phyloP scores from a whole-genome alignment of 768 basidiomycete species.

The Phlebiopsis gigantea region DNA sequence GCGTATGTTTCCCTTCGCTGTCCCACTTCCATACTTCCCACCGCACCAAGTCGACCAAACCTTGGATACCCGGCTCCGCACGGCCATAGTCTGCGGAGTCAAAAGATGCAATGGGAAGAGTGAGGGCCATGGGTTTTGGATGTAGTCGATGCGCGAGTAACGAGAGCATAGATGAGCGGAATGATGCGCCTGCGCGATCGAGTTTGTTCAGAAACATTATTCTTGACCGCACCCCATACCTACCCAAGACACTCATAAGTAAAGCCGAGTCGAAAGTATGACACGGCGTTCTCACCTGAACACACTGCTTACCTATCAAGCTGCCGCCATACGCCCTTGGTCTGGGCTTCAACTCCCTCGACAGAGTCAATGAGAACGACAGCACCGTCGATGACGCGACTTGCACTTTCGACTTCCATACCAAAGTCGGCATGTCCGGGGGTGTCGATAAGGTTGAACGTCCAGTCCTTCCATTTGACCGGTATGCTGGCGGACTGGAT shows the following conservation, averaged over 20 bases:
- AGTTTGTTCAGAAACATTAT: constrained; percentile 86
- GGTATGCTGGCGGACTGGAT: constrained; percentile 92
- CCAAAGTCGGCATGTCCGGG: constrained; percentile 94
- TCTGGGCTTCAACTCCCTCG: constrained; percentile 89
- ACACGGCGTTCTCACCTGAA: constrained; percentile 27
- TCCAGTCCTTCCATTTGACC: constrained; percentile 80
- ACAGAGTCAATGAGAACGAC: constrained; percentile 87
- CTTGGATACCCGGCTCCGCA: constrained; percentile 82
- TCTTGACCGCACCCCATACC: constrained; percentile 75
- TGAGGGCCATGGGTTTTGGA: constrained; percentile 61
- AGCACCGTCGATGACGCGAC: constrained; percentile 84
- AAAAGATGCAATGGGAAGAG: constrained; percentile 78
- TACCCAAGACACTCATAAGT: constrained; percentile 27
- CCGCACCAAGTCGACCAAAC: constrained; percentile 75
- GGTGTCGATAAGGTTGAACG: constrained; percentile 84
- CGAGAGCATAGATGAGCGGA: constrained; percentile 65
- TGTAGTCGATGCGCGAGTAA: constrained; percentile 73
- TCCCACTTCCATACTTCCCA: constrained; percentile 83
- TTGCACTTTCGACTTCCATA: constrained; percentile 95
- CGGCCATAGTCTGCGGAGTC: constrained; percentile 54
- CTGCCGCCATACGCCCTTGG: constrained; percentile 84
- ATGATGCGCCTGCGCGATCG: constrained; percentile 82
- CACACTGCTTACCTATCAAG: constrained; percentile 63
- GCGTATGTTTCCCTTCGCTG: constrained; percentile 37
- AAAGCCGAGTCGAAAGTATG: background rate